These are phyloP conservation scores for Cladosporium halotolerans DNA, from an alignment of 2,329 filamentous ascomycete species.

Conservation along the genomic window DNA sequence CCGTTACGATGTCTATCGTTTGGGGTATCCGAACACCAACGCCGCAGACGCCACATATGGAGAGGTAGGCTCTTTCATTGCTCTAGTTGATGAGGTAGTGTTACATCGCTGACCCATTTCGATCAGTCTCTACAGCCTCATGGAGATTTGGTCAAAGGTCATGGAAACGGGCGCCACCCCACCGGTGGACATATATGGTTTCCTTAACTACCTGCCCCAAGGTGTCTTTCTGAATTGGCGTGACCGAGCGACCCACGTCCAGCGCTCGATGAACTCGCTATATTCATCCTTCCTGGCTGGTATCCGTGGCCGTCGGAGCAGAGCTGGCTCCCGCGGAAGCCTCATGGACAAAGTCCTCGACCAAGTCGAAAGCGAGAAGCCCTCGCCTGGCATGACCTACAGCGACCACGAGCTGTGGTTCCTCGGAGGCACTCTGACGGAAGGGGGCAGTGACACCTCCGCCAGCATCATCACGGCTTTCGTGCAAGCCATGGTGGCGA, in stretches of 20 bases:
- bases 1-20: constrained; percentile 40
- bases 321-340: constrained; percentile 20
- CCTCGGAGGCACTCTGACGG: constrained; percentile 31
- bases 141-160: constrained; percentile 40
- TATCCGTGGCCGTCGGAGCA: constrained; percentile 30
- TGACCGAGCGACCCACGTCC: constrained; percentile 32
- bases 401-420: constrained; percentile 34
- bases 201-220: constrained; percentile 40
- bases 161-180: constrained; percentile 45
- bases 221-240: constrained; percentile 36
- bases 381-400: constrained; percentile 17
- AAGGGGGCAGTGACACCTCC: constrained; percentile 38
- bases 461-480: constrained; percentile 33
- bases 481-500: constrained; percentile 30
- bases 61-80: constrained; percentile 10
- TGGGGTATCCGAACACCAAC: constrained; percentile 25
- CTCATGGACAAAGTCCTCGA: constrained; percentile 41
- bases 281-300: constrained; percentile 34
- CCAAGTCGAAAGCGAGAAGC: constrained; percentile 22
- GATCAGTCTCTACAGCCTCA: constrained; percentile 35
- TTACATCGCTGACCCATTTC: constrained; percentile 17
- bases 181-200: constrained; percentile 44
- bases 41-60: constrained; percentile 19
- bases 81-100: no score
- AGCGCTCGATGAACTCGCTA: constrained; percentile 37